Conservation (phyloP, 108 stramenopile genomes). For the Schizochytrium sp. region DNA sequence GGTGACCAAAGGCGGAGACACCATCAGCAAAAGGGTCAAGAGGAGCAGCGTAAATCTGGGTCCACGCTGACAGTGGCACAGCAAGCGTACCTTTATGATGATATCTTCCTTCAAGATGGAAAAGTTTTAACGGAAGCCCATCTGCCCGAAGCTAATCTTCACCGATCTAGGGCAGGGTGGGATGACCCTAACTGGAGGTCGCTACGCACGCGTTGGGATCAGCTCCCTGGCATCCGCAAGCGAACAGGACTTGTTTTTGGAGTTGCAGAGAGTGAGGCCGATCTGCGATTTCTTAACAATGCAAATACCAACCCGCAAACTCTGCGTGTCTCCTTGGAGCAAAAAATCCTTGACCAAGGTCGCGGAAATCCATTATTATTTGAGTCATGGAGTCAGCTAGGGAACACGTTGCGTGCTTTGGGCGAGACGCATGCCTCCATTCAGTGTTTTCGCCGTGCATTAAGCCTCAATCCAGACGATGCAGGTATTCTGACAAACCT, state of each 20-base stretch:
- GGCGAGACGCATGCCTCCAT: constrained; percentile 3
- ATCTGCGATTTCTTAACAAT: neutral
- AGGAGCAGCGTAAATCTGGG: too few relatives aligned
- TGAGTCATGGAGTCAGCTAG: neutral
- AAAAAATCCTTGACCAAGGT: neutral
- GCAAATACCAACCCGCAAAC: neutral
- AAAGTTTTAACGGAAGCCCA: neutral
- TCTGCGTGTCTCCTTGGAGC: constrained; percentile 1
- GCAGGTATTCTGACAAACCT: neutral
- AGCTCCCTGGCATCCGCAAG: neutral
- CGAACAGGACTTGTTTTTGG: neutral
- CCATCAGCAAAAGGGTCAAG: too few relatives aligned
- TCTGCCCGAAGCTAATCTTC: neutral
- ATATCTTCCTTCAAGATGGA: neutral
- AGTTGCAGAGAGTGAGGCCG: neutral
- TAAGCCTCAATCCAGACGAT: neutral
- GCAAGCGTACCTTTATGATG: constrained; percentile 16
- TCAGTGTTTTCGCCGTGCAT: neutral
- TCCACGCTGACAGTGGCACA: neutral
- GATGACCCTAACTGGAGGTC: neutral
- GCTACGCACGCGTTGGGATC: neutral
- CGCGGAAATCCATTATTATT: constrained; percentile 11
- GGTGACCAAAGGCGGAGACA: too few relatives aligned
- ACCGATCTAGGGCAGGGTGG: neutral
- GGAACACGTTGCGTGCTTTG: neutral